A percentile compares a stretch with the other conserved stretches of the same genome.
phyloP scores from a whole-genome alignment of 495 filamentous ascomycete genomes.

The Achaetomiella virescens region DNA sequence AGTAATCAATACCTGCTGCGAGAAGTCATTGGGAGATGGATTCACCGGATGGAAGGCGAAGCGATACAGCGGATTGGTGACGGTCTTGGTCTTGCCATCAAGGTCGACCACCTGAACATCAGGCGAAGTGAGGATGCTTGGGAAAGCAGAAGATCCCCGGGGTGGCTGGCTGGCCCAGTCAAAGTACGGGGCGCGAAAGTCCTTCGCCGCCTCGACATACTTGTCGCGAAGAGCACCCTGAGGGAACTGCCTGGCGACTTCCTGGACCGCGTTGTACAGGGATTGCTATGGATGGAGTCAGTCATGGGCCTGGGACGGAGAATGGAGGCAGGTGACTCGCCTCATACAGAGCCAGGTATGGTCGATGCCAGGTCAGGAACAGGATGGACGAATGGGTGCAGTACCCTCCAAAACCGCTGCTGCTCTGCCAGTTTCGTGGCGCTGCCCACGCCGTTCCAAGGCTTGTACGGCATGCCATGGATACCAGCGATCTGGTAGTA shows the following conservation, averaged over 20 bases:
- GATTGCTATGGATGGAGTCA: slow-evolving; percentile 39
- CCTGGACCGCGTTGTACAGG: slow-evolving; percentile 46
- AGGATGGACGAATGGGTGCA: slow-evolving; percentile 60
- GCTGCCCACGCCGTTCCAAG: slow-evolving; percentile 34
- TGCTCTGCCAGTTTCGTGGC: slow-evolving; percentile 25
- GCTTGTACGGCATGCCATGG: slow-evolving; percentile 39
- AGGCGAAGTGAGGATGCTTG: slow-evolving; percentile 32
- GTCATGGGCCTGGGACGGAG: neutral
- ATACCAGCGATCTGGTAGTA: slow-evolving; percentile 41
- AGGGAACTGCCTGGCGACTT: slow-evolving; percentile 44
- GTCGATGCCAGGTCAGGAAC: slow-evolving; percentile 63
- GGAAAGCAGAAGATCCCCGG: slow-evolving; percentile 10
- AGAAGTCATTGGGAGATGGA: slow-evolving; percentile 19
- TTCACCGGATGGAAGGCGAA: slow-evolving; percentile 30
- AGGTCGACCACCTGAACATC: slow-evolving; percentile 37
- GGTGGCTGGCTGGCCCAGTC: slow-evolving; percentile 47
- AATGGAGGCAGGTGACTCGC: slow-evolving; percentile 23
- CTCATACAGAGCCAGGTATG: slow-evolving; percentile 56
- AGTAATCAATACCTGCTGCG: neutral
- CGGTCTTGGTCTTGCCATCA: slow-evolving; percentile 22
- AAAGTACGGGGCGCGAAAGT: slow-evolving; percentile 50
- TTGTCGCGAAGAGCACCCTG: slow-evolving; percentile 39
- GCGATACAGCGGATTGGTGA: slow-evolving; percentile 36
- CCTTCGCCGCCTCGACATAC: slow-evolving; percentile 39
- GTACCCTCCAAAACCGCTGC: slow-evolving; percentile 45